Evolutionary conservation across 1,139 yeast genomes (phyloP), one percentile per base, ranked within the genome.

Genomic region (Sugiyamaella castrensis): DNA sequence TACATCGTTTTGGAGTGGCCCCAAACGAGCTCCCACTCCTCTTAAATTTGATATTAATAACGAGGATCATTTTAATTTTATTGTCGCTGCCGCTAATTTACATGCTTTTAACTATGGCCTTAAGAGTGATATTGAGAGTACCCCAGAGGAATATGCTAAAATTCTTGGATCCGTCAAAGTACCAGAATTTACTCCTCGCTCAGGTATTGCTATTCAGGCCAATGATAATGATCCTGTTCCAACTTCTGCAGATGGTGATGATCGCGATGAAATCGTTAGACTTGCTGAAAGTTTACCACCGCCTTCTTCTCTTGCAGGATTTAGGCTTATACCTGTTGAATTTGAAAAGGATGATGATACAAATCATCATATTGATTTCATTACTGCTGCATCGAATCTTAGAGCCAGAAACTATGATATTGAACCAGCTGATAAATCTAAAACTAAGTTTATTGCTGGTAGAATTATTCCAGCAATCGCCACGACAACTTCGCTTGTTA

Each of bases 401-500:
- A 82, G 99, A 68, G 99, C 99, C 30, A 74, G 82, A 68, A 92
- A 91, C 70, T 92, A 94, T 66, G 79, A 82, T 39, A 91, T 92
- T 61, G 54, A 68, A 49, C 64, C 71, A 8, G 74, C 73, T 13
- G 91, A 84, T 65, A 77, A 80, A 44, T 76, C 80, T 44, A 82
- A 81, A 70, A 86, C 94, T 40, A 85, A 85, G 71, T 82, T 85
- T 62, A 85, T 86, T 68, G 75, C 75, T 16, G 98, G 98, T 48
- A 84, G 94, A 69, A 92, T 92, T 58, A 91, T 92, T 58, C 99
- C 99, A 10, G 98, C 98, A 13, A 92, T 92, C 74, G 98, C 98
- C 34, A 92, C 99, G 1, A 94, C 99, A 4, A 92, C 99, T 16
- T 95, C 97, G 10, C 75, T 91, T 60, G 98, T 92, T 11, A 88